Conservation (phyloP, 495 filamentous ascomycete species). For the Choiromyces venosus region DNA sequence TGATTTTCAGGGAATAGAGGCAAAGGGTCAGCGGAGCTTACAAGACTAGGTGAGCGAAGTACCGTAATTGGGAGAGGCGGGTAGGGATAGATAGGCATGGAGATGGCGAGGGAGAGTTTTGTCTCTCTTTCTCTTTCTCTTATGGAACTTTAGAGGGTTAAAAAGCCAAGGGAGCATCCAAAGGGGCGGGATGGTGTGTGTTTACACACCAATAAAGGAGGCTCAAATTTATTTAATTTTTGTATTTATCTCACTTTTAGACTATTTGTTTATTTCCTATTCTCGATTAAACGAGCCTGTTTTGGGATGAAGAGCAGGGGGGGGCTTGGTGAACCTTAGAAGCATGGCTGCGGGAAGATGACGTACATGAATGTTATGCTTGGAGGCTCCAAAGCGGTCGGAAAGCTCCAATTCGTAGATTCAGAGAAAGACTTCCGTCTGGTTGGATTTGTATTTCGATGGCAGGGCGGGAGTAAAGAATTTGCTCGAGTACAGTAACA, state of each 20-base stretch:
- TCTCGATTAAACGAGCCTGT: background rate
- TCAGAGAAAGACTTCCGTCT: background rate
- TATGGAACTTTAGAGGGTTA: background rate
- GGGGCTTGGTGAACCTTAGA: background rate
- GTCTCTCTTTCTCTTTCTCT: background rate
- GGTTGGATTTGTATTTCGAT: background rate
- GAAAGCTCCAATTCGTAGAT: background rate
- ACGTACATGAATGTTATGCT: constrained; percentile 1
- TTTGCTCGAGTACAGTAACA: background rate
- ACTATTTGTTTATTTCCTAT: background rate
- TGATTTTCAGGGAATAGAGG: background rate
- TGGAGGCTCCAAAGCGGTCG: background rate
- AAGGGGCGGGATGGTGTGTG: background rate
- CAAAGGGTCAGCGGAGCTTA: background rate
- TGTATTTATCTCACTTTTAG: background rate
- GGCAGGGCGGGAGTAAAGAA: background rate
- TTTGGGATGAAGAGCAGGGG: background rate
- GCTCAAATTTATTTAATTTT: background rate
- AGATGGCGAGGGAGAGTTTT: background rate
- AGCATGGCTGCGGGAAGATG: background rate
- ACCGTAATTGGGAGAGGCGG: background rate
- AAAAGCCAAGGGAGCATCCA: background rate
- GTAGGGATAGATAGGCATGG: background rate
- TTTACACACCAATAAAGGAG: background rate
- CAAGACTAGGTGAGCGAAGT: background rate